A percentile compares a stretch with the other conserved stretches of the same genome.
These are phyloP conservation scores for Tetraselmis chui DNA, from an alignment of 139 green algal genomes.

Conservation along the genomic window DNA sequence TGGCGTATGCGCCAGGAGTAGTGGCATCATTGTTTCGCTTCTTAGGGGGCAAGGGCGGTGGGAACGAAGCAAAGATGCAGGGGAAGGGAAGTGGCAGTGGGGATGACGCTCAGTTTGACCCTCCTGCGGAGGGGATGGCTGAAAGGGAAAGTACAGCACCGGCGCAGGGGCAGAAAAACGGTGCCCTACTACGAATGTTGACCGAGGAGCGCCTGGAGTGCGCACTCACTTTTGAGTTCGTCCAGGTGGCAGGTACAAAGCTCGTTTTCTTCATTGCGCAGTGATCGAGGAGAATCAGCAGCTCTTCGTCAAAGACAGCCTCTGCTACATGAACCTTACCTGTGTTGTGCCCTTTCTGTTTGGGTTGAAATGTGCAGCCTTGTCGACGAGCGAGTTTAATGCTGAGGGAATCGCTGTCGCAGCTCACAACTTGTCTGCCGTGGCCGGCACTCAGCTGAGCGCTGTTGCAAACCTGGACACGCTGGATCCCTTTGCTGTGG, in stretches of 20 bases:
- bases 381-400: background rate
- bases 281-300: too few relatives aligned
- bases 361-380: background rate
- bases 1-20: background rate
- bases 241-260: background rate
- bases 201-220: background rate
- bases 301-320: too few relatives aligned
- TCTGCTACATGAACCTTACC: too few relatives aligned
- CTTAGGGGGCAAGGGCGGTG: background rate
- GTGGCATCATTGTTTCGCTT: background rate
- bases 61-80: too few relatives aligned
- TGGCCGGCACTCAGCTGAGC: background rate
- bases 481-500: background rate
- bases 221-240: background rate
- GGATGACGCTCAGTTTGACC: too few relatives aligned
- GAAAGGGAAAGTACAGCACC: too few relatives aligned
- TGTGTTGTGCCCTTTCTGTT: too few relatives aligned
- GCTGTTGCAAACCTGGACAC: background rate
- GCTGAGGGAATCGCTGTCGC: background rate
- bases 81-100: too few relatives aligned
- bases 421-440: background rate
- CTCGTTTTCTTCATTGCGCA: too few relatives aligned
- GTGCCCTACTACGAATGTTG: background rate
- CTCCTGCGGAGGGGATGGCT: too few relatives aligned
- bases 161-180: background rate